Percentiles rank a stretch among this genome's conserved stretches.
Evolutionary conservation across 1,139 yeast species (phyloP).

Genomic region (Saccharomyces pastorianus): DNA sequence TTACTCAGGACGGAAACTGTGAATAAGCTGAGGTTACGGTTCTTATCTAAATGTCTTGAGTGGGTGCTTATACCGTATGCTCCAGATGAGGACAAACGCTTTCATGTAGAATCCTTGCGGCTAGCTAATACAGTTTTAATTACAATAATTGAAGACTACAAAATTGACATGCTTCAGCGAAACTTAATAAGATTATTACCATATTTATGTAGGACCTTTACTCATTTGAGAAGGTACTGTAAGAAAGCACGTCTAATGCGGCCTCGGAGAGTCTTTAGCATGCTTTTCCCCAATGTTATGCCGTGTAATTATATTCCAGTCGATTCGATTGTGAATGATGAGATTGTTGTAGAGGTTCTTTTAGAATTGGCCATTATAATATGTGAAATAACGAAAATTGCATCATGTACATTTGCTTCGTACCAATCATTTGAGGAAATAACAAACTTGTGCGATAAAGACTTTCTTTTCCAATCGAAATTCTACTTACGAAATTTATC

Average conservation of each 20-base stretch:
- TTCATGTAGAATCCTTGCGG: conserved; percentile 30
- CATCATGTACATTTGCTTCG: conserved; percentile 41
- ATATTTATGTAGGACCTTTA: conserved; percentile 43
- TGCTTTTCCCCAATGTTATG: conserved; percentile 58
- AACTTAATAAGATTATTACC: conserved; percentile 48
- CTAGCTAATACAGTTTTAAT: conserved; percentile 53
- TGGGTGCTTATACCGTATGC: conserved; percentile 59
- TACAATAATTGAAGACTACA: conserved; percentile 17
- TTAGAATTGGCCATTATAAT: conserved; percentile 61
- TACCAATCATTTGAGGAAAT: conserved; percentile 40
- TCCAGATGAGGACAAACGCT: conserved; percentile 45
- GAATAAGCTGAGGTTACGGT: conserved; percentile 10
- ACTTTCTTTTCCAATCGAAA: conserved; percentile 35
- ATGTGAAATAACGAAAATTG: conserved; percentile 48
- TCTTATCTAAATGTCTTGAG: conserved; percentile 33
- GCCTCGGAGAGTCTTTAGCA: conserved; percentile 56
- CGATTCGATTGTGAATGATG: conserved; percentile 70
- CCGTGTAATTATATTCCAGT: conserved; percentile 62
- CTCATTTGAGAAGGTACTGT: conserved; percentile 47
- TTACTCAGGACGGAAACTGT: conserved; percentile 10
- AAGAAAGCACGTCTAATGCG: conserved; percentile 45
- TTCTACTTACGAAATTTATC: conserved; percentile 28
- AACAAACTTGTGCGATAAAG: conserved; percentile 32
- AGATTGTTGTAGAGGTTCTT: conserved; percentile 61
- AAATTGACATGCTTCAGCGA: conserved; percentile 33